Evolutionary conservation across 2,329 filamentous ascomycete species (phyloP).

Genomic region (Ophiostoma piceae): DNA sequence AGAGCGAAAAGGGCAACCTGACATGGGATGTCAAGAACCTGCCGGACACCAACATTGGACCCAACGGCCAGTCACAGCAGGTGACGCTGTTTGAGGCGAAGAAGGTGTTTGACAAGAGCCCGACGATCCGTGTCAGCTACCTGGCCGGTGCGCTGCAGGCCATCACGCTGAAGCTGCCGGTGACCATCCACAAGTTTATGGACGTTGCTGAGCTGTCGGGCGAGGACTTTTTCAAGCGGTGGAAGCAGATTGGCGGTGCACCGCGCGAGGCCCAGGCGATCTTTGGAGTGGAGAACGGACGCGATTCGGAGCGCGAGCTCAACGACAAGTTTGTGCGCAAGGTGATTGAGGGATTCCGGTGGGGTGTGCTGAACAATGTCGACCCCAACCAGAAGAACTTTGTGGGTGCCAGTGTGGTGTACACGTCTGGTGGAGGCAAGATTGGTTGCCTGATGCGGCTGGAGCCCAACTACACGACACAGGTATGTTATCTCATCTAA

Average conservation of each 20-base stretch:
- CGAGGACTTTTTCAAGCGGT: constrained; percentile 97
- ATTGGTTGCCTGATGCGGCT: constrained; percentile 88
- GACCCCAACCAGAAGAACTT: constrained; percentile 93
- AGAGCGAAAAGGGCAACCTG: constrained; percentile 58
- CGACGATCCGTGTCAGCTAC: constrained; percentile 91
- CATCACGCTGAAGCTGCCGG: constrained; percentile 81
- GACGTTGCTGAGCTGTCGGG: constrained; percentile 77
- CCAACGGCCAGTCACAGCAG: constrained; percentile 78
- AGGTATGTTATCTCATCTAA: not conserved
- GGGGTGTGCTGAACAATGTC: constrained; percentile 77
- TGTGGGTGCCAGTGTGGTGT: constrained; percentile 82
- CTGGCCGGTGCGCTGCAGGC: constrained; percentile 90
- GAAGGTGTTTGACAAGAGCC: constrained; percentile 72
- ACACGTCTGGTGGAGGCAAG: constrained; percentile 78
- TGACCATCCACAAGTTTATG: constrained; percentile 94
- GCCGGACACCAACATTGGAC: constrained; percentile 72
- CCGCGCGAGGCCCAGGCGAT: constrained; percentile 85
- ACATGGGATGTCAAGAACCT: constrained; percentile 84
- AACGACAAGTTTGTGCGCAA: constrained; percentile 65
- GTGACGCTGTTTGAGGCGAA: constrained; percentile 92
- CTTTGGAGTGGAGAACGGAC: constrained; percentile 58
- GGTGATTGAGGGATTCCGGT: constrained; percentile 78
- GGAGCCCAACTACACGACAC: constrained; percentile 84
- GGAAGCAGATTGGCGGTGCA: constrained; percentile 93
- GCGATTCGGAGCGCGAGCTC: constrained; percentile 55